Evolutionary conservation across 306 rosid genomes (phyloP), one percentile per base, ranked within the genome.

Genomic region (Begonia peltatifolia): DNA sequence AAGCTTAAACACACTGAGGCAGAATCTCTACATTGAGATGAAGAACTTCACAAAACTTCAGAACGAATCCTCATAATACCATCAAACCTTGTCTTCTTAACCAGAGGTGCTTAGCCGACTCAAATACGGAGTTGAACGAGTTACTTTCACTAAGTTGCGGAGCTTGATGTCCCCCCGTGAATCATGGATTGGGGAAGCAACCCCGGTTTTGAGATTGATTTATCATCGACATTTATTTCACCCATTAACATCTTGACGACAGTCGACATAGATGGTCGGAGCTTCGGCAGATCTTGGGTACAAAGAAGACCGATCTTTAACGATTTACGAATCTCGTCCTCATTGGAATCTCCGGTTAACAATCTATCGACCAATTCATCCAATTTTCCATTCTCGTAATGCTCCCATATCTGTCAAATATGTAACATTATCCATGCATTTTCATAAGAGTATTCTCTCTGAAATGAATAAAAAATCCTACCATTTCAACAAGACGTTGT

Each of bases 291-390:
- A 63, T 84, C 87, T 66, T 81, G 96, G 9, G 83, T 76, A 85
- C 96, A 87, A 47, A 84, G 78, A 47, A 87, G 92, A 66, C 85
- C 78, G 35, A 87, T 69, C 75, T 76, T 83, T 18, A 79, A 63
- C 57, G 62, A 87, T 63, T 60, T 59, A 61, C 77, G 56, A 43
- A 82, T 90, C 75, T 84, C 87, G 62, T 76, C 83, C 9, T 65
- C 43, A 14, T 67, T 46, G 20, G 69, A 55, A 42, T 67, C 77
- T 11, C 62, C 67, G 2, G 12, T 49, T 36, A 74, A 53, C 15
- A 47, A 64, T 47, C 68, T 9, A 62, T 85, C 83, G 5, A 79
- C 70, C 64, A 85, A 73, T 41, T 70, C 71, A 64, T 46, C 72
- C 47, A 85, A 64, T 49, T 79, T 70, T 35, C 80, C 84, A 17